Evolutionary conservation across 2,329 filamentous ascomycete genomes (phyloP), one percentile per base, ranked within the genome.

Genomic region (Plenodomus tracheiphilus): DNA sequence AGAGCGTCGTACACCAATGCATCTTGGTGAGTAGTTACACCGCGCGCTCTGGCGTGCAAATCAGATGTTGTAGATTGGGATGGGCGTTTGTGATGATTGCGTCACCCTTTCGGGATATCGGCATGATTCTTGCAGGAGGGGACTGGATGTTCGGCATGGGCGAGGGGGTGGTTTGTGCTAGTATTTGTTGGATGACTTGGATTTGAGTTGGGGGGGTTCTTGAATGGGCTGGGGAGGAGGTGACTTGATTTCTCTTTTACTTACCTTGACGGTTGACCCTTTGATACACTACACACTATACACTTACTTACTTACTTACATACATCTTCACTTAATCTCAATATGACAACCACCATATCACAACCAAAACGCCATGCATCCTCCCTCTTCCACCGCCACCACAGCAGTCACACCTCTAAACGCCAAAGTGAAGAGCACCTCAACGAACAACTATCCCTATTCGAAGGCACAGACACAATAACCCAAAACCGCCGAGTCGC

Each of bases 401-500:
- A 43, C 32, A 58, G 43, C 32, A 56, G 42, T 10, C n/a, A 35
- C 13, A 41, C 41, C 3, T 46, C 46, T 11, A 45, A 16, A 21
- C 41, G 41, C 25, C 25, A 41, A 15, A 32, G 28, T 6, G 44
- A 41, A 43, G 41, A 13, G 19, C 40, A 43, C 2, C 17, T 22
- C 20, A 32, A 28, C 22, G 15, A 17, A 28, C 35, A 30, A 28
- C 15, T 2, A 30, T 4, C 16, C 20, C 13, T 57, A 30, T 60
- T 60, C 47, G 32, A 58, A 39, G 57, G 57, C 38, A 60, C 57
- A 32, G 57, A 60, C 22, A 47, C 52, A 18, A 48, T 60, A 2
- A 37, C 48, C n/a, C 51, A 52, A 19, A 58, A 60, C 11, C 54
- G 47, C 16, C 53, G 46, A 43, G 47, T 56, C 1, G 48, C 57